Conservation (phyloP, 805 yeast genomes). For the Teunomyces panamensis region DNA sequence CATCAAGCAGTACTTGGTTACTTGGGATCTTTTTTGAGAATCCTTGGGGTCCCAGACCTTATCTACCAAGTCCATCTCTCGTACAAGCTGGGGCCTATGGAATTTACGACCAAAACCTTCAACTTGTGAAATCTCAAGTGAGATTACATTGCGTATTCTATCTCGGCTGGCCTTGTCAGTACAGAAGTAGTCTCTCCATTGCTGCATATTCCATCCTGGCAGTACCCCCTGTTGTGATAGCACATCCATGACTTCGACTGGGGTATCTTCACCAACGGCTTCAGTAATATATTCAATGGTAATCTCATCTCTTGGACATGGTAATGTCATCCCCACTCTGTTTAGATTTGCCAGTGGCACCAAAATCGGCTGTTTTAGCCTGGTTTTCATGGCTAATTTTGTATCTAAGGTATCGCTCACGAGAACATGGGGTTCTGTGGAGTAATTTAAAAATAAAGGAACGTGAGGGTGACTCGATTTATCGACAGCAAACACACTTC, state of each 20-base stretch:
- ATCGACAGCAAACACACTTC: slow-evolving; percentile 52
- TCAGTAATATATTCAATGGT: slow-evolving; percentile 56
- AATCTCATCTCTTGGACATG: slow-evolving; percentile 37
- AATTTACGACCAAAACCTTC: slow-evolving; percentile 49
- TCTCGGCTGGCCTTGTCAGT: slow-evolving; percentile 47
- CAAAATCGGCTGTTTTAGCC: slow-evolving; percentile 44
- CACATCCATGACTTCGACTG: slow-evolving; percentile 86
- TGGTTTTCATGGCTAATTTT: slow-evolving; percentile 31
- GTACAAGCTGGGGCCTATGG: slow-evolving; percentile 64
- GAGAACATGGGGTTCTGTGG: slow-evolving; percentile 19
- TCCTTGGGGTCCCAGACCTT: slow-evolving; percentile 51
- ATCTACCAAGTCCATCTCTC: slow-evolving; percentile 64
- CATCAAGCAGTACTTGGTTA: slow-evolving; percentile 80
- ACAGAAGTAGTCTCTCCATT: slow-evolving; percentile 73
- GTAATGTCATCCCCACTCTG: slow-evolving; percentile 51
- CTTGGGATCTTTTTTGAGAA: slow-evolving; percentile 47
- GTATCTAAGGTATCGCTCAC: slow-evolving; percentile 33
- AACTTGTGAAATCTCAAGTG: slow-evolving; percentile 67
- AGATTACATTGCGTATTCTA: slow-evolving; percentile 73
- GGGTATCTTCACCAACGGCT: slow-evolving; percentile 58
- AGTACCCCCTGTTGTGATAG: slow-evolving; percentile 65
- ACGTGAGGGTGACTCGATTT: slow-evolving; percentile 54
- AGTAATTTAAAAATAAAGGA: slow-evolving; percentile 27
- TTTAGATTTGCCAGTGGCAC: slow-evolving; percentile 31
- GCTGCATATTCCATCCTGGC: slow-evolving; percentile 65